Conservation (phyloP, 2,329 filamentous ascomycete species). For the Neonectria faginata region DNA sequence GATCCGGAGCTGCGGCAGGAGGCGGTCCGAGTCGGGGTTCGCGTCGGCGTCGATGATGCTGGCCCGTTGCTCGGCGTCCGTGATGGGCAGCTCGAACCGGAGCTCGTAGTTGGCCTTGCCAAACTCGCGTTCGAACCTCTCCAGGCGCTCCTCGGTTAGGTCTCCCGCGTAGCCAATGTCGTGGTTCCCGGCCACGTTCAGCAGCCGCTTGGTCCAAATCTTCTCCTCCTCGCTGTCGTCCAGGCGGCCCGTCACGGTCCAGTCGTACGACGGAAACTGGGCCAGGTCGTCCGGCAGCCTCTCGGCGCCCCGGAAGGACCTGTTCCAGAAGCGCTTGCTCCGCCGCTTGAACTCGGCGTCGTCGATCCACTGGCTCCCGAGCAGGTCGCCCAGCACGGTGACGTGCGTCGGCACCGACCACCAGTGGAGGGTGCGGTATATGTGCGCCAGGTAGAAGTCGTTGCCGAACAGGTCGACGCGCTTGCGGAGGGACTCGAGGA, state of each 20-base stretch:
- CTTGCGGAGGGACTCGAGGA: constrained; percentile 78
- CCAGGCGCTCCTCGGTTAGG: constrained; percentile 78
- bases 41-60: constrained; percentile 56
- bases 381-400: constrained; percentile 87
- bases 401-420: constrained; percentile 89
- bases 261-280: constrained; percentile 59
- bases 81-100: constrained; percentile 71
- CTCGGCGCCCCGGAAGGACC: constrained; percentile 77
- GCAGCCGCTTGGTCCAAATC: constrained; percentile 79
- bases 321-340: constrained; percentile 81
- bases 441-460: constrained; percentile 93
- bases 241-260: constrained; percentile 63
- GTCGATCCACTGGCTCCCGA: constrained; percentile 95
- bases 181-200: constrained; percentile 95
- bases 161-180: constrained; percentile 97
- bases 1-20: constrained; percentile 79
- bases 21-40: constrained; percentile 60
- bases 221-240: constrained; percentile 57
- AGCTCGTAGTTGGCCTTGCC: constrained; percentile 93
- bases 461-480: constrained; percentile 90
- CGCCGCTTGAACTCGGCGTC: constrained; percentile 85
- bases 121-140: constrained; percentile 86
- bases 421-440: constrained; percentile 86
- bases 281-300: constrained; percentile 70
- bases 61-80: constrained; percentile 53